Percentiles rank a stretch among this genome's conserved stretches.
These are phyloP conservation scores for Celoporthe dispersa DNA, from an alignment of 2,329 filamentous ascomycete genomes.

Conservation along the genomic window DNA sequence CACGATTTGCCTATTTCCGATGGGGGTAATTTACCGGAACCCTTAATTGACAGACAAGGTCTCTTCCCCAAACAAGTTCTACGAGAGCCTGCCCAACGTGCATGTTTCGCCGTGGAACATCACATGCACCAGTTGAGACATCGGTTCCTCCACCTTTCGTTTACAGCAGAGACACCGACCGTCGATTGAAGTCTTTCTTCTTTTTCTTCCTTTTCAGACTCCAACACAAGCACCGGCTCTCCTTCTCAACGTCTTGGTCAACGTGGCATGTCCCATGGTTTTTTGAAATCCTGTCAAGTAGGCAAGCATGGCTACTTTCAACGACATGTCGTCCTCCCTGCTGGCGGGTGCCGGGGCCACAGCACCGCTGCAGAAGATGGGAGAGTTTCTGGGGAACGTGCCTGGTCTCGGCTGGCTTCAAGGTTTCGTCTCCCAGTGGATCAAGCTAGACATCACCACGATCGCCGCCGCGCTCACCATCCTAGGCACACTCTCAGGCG, in stretches of 20 bases:
- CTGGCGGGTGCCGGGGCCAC: conserved; percentile 17
- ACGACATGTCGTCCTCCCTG: conserved; percentile 14
- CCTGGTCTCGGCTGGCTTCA: conserved; percentile 39
- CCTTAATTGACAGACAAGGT: neutral
- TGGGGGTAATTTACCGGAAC: no score
- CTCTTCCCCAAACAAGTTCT: neutral
- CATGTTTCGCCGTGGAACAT: neutral
- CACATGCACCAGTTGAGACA: neutral
- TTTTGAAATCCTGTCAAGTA: no score
- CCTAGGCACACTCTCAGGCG: conserved; percentile 40
- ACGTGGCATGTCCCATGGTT: neutral
- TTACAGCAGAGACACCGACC: no score
- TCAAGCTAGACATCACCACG: conserved; percentile 41
- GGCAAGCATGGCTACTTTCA: conserved; percentile 11
- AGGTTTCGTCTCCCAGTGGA: conserved; percentile 41
- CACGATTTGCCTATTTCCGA: no score
- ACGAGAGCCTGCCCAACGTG: neutral
- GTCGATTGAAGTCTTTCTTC: no score
- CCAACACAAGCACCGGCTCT: neutral
- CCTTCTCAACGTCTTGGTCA: neutral
- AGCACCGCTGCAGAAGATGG: conserved; percentile 21
- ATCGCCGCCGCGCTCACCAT: conserved; percentile 41
- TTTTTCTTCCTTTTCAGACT: neutral
- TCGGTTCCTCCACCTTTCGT: neutral
- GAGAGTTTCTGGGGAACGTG: conserved; percentile 34